Evolutionary conservation across 306 rosid genomes (phyloP), one percentile per base, ranked within the genome.

Genomic region (Ceratonia siliqua): DNA sequence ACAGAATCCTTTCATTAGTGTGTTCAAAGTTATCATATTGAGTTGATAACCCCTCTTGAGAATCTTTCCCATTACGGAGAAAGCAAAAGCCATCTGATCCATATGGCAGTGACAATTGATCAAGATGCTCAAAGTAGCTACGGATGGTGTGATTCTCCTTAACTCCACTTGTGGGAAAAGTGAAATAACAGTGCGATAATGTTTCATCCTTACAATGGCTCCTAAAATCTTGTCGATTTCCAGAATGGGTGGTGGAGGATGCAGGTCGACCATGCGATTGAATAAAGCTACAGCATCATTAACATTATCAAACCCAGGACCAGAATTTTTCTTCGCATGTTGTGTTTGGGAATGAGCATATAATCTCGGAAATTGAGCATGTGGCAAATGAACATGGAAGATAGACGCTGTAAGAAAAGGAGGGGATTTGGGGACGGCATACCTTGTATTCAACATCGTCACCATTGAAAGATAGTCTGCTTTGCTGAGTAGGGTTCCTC

Each of bases 71-170:
- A 82, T 5, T 5, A 82, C 27, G 17, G 83, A 82, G 14, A 82
- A 54, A 25, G 79, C 86, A 17, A 82, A 82, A 12, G 56, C 13
- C 45, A 74, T 69, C 11, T 48, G 77, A 70, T 46, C 38, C 38
- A 68, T 30, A 38, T 45, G 86, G 77, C 83, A 73, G 22, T 59
- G 70, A 56, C 83, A 82, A 49, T 82, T 78, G 30, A 74, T 78
- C 75, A 82, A 54, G 74, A 82, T 82, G 48, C 4, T 68, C 17
- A 82, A 57, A 20, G 78, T 68, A 27, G 74, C 79, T 25, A 82
- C 30, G 13, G 78, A 78, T 10, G 83, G 86, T 4, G 58, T 52
- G 45, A 82, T 0, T 41, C 70, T 55, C 24, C 36, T 68, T 0
- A 55, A 13, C 36, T 63, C 78, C 8, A 82, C 56, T 22, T 62